Base-by-base conservation (phyloP, 1,284 basidiomycete species). In the Chiua sp. region DNA sequence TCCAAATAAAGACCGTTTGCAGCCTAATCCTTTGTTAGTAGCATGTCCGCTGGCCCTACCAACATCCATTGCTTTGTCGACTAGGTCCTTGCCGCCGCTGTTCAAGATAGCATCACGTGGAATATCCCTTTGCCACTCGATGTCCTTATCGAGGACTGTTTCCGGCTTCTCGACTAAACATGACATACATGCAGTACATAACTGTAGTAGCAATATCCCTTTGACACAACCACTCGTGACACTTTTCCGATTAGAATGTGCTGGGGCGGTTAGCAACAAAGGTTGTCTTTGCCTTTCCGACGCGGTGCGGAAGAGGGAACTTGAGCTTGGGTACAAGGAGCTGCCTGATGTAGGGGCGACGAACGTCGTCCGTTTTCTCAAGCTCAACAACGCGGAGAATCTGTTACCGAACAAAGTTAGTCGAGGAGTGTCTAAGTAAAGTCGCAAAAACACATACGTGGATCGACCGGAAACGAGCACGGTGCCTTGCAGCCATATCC, bases 401-500 rank as follows among this genome's bases (percentile, higher is more conserved):
- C 93, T 95, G 65, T 33, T 39, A 30, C 35, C 51, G 13, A 16
- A 44, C 15, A 56, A 51, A 7, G 55, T 65, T 51, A 63, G 53
- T n/a, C 12, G 35, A 53, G 4, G 11, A 12, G 16, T 26, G 39
- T 37, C 42, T 46, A 26, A 13, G 16, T 30, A 10, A 42, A 57
- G 20, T 30, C 16, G 13, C 13, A 3, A 32, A 3, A 35, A 26
- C 47, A 63, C 89, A 66, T 70, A 94, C 93, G 80, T 98, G 96
- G 80, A 99, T 97, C 58, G 94, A 98, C 80, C 97, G 88, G 90
- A 98, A 99, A 76, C 98, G 94, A 68, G 97, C 97, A 83, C 97
- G 95, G 82, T 99, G 98, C 70, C 96, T 89, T 66, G 97, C 96
- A 74, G 98, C 95, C 97, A 99, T 98, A 83, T 99, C 97, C 83